A percentile compares a stretch with the other conserved stretches of the same genome.
Conservation (phyloP, 2,329 filamentous ascomycete genomes). For the Tolypocladium paradoxum region DNA sequence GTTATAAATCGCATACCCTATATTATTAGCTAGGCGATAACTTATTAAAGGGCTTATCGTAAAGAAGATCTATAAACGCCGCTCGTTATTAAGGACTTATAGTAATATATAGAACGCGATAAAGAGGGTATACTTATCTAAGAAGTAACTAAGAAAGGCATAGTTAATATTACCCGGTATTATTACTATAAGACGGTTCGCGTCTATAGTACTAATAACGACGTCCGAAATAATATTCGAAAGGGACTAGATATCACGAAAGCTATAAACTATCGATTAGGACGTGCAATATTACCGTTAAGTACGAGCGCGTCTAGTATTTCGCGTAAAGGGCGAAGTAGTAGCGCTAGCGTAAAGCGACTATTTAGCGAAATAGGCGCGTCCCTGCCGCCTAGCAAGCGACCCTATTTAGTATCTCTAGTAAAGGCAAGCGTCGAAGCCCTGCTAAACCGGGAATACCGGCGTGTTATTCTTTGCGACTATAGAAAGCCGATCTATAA, state of each 20-base stretch:
- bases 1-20: conserved; percentile 21
- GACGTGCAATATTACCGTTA: too few species aligned
- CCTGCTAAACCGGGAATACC: conserved; percentile 25
- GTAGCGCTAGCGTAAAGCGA: too few species aligned
- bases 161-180: conserved; percentile 23
- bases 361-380: too few species aligned
- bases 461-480: conserved; percentile 27
- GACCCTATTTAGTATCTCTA: too few species aligned
- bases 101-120: conserved; percentile 27
- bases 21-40: conserved; percentile 29
- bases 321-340: too few species aligned
- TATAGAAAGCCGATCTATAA: conserved; percentile 30
- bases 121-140: conserved; percentile 29
- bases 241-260: too few species aligned
- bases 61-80: conserved; percentile 17
- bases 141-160: conserved; percentile 22
- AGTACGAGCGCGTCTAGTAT: too few species aligned
- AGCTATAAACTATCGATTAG: too few species aligned
- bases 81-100: conserved; percentile 35
- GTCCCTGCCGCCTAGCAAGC: too few species aligned
- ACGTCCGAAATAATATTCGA: too few species aligned
- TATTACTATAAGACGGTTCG: conserved; percentile 31
- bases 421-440: not conserved
- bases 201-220: conserved; percentile 10
- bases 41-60: conserved; percentile 31